Evolutionary conservation across 2,329 filamentous ascomycete species (phyloP).

Genomic region (Verticillium longisporum): DNA sequence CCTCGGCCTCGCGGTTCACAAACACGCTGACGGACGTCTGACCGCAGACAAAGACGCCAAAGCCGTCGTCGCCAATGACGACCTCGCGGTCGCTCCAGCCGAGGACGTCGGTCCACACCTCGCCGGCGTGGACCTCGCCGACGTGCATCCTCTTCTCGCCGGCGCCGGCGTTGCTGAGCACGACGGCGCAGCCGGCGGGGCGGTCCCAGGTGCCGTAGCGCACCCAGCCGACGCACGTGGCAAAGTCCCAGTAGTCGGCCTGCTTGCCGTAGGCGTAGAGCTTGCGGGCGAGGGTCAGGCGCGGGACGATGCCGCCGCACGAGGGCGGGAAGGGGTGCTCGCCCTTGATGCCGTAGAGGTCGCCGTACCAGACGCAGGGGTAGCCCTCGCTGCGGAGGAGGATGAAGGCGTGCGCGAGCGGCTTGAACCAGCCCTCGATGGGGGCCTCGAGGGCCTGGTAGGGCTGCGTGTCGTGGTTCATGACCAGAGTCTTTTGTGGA

Average conservation of each 20-base stretch:
- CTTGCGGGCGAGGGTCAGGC: slow-evolving; percentile 54
- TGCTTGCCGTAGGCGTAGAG: slow-evolving; percentile 62
- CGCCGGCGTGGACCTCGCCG: slow-evolving; percentile 49
- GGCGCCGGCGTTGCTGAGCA: slow-evolving; percentile 47
- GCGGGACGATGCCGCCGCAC: slow-evolving; percentile 47
- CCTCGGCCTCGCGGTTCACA: slow-evolving; percentile 47
- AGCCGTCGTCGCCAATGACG: slow-evolving; percentile 53
- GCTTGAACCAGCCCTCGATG: slow-evolving; percentile 62
- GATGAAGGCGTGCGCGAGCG: slow-evolving; percentile 65
- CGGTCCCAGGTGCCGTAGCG: slow-evolving; percentile 38
- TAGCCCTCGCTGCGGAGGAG: slow-evolving; percentile 56
- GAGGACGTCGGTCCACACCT: slow-evolving; percentile 59
- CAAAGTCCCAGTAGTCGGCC: slow-evolving; percentile 54
- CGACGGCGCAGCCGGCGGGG: slow-evolving; percentile 44
- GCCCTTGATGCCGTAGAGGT: slow-evolving; percentile 55
- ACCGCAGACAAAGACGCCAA: slow-evolving; percentile 49
- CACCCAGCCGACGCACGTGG: slow-evolving; percentile 58
- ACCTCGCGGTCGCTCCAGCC: slow-evolving; percentile 49
- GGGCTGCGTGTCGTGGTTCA: slow-evolving; percentile 62
- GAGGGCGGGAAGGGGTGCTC: slow-evolving; percentile 41
- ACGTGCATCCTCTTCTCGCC: slow-evolving; percentile 56
- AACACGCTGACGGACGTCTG: slow-evolving; percentile 52
- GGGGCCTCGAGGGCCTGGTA: slow-evolving; percentile 40
- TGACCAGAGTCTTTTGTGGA: slow-evolving; percentile 57
- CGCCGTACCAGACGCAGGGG: slow-evolving; percentile 65